These are phyloP conservation scores for Pleurotus pulmonarius DNA, from an alignment of 768 basidiomycete species.

Conservation along the genomic window DNA sequence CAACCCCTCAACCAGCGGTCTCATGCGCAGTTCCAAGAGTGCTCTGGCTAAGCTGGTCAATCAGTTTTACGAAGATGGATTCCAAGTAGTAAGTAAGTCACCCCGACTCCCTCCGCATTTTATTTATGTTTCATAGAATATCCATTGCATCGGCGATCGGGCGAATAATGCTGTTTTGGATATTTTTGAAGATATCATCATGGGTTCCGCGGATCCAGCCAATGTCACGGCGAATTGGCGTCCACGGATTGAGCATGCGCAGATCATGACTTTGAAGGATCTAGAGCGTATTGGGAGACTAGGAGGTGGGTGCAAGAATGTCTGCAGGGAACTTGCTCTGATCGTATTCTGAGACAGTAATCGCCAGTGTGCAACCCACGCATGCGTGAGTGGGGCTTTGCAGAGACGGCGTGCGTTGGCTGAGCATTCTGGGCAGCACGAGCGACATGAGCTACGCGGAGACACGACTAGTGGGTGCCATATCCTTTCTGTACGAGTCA, in stretches of 20 bases:
- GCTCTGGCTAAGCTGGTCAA: constrained; percentile 50
- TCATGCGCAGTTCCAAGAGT: constrained; percentile 59
- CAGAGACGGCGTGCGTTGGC: background rate
- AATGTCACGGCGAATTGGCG: constrained; percentile 40
- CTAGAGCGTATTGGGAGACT: constrained; percentile 64
- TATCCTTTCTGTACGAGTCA: background rate
- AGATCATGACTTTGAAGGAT: constrained; percentile 75
- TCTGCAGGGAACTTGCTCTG: background rate
- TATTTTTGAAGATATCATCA: constrained; percentile 69
- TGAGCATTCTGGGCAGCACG: constrained; percentile 41
- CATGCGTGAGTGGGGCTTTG: constrained; percentile 59
- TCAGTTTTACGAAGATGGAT: constrained; percentile 67
- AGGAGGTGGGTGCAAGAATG: constrained; percentile 51
- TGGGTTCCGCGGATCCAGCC: constrained; percentile 17
- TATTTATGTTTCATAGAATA: constrained; percentile 44
- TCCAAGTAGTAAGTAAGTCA: constrained; percentile 70
- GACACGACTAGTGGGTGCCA: constrained; percentile 53
- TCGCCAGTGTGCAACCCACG: constrained; percentile 90
- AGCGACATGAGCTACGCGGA: constrained; percentile 96
- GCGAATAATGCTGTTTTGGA: constrained; percentile 83
- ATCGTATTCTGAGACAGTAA: constrained; percentile 46
- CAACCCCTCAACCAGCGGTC: constrained; percentile 64
- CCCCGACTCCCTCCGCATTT: background rate
- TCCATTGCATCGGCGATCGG: constrained; percentile 86
- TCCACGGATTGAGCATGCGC: constrained; percentile 90